Base-by-base conservation (phyloP, 1,139 yeast genomes). In the Suhomyces bolitotheri region DNA sequence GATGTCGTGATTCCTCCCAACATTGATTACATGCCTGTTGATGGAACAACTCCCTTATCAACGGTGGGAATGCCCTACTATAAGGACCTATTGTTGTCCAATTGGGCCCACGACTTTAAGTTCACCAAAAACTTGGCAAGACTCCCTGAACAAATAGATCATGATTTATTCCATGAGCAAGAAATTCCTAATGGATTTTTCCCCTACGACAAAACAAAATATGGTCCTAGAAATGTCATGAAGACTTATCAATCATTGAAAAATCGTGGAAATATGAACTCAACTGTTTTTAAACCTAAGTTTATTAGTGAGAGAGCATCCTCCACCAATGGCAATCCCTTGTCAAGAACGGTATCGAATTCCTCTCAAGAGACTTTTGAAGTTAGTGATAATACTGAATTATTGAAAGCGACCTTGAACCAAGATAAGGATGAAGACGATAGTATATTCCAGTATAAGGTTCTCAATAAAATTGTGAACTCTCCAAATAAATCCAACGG, bases 1-100 rank as follows among this genome's bases (percentile, higher is more conserved):
- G 70, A 69, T 23, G 49, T 63, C 4, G 41, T 51, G 2, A 31
- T 34, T 10, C 44, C 43, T 14, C 66, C 70, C 1, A 41, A 50
- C 2, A 37, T 45, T 25, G 54, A 53, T 25, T 53, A 44, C 16
- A 50, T 58, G 7, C 58, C 57, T 3, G 63, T 76, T 11, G 74
- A 74, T 27, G 63, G 62, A 7, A 20, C 31, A 12, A 51, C 60
- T 9, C 90, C 97, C 0, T 64, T 92, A 34, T 82, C 82, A 29
- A 56, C 78, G 1, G 69, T 92, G 1, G 97, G 97, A 7, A 66
- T 92, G 78, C 97, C 98, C 0, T 88, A 82, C 52, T 92, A 88
- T 56, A 80, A 79, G 43, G 89, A 85, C 31, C 76, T 77, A 34
- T 68, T 94, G 16, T 66, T 90, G 10, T 88, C 97, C 0, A 82